A percentile compares a stretch with the other conserved stretches of the same genome.
These are phyloP conservation scores for Phoma sp. DNA, from an alignment of 2,329 filamentous ascomycete species.

Conservation along the genomic window DNA sequence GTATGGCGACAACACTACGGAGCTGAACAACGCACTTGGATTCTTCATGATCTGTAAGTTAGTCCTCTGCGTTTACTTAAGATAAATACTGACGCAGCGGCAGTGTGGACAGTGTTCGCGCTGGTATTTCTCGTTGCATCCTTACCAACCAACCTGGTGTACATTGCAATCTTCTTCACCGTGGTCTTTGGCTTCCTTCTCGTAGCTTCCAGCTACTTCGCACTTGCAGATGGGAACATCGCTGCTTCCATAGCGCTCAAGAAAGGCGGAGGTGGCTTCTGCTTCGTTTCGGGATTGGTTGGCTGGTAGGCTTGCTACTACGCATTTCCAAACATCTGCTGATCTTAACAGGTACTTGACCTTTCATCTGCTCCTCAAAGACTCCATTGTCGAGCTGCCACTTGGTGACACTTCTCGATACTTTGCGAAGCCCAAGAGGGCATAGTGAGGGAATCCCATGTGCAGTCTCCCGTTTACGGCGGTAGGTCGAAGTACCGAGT, in stretches of 20 bases:
- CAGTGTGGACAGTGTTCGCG: constrained; percentile 58
- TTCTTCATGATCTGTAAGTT: constrained; percentile 57
- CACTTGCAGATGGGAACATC: constrained; percentile 53
- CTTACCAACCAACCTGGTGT: constrained; percentile 56
- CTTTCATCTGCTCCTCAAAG: constrained; percentile 32
- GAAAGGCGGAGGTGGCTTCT: constrained; percentile 56
- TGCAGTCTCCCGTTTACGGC: no score
- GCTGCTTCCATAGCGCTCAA: constrained; percentile 49
- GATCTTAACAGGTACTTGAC: constrained; percentile 28
- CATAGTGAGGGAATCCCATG: neutral
- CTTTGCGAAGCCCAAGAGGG: constrained; percentile 33
- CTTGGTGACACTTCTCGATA: constrained; percentile 37
- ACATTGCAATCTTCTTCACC: constrained; percentile 58
- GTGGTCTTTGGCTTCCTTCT: constrained; percentile 56
- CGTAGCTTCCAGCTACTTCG: constrained; percentile 56
- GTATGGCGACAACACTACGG: constrained; percentile 52
- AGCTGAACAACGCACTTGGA: constrained; percentile 60
- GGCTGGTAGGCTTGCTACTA: constrained; percentile 40
- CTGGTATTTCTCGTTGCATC: constrained; percentile 57
- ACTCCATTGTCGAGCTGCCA: constrained; percentile 35
- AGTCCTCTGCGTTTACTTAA: no score
- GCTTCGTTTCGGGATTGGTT: constrained; percentile 56
- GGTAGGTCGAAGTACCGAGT: neutral
- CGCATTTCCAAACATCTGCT: neutral
- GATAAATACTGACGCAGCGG: neutral